Evolutionary conservation across 768 basidiomycete genomes (phyloP), one percentile per base, ranked within the genome.

Genomic region (Rhodosporidiobolus odoratus): DNA sequence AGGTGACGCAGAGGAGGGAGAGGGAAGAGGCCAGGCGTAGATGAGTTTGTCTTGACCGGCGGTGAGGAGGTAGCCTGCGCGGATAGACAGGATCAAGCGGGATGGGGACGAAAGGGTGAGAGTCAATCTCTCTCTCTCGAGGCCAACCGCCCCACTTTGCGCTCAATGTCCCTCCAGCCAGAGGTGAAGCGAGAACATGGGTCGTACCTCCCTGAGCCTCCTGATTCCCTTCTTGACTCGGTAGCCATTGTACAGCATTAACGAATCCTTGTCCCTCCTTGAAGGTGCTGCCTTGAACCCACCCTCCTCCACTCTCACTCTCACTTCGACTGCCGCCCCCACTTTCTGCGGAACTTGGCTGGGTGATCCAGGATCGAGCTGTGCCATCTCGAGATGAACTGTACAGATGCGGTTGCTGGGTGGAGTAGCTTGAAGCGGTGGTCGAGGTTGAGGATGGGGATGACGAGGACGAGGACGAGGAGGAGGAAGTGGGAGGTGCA

Each of bases 41-140:
- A 98, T 86, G 50, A 92, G 84, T 30, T 87, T 86, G 77, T 96
- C 94, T 79, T 94, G 91, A 0, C 92, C 91, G 23, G 91, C 95
- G 16, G 92, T 88, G 15, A 92, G 86, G 73, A 87, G 86, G 77
- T 86, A 93, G 47, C 91, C 94, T 93, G 76, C 17, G 12, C 19
- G 5, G 54, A 12, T 4, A n/a, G 54, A 30, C 35, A n/a, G n/a
- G 15, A 43, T 13, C 23, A 38, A 34, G 21, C 27, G 10, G 19
- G n/a, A 35, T 64, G 25, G n/a, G n/a, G 13, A 30, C 10, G 62
- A 9, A n/a, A 30, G 23, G 9, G 61, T 9, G 15, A 15, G 34
- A 43, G 45, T 21, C 15, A 23, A 4, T 7, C 7, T 7, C 21
- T 8, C 19, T 6, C 21, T n/a, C n/a, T 9, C 32, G 15, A 8